Evolutionary conservation across 2,329 filamentous ascomycete genomes (phyloP), one percentile per base, ranked within the genome.

Genomic region (Fusarium avenaceum): DNA sequence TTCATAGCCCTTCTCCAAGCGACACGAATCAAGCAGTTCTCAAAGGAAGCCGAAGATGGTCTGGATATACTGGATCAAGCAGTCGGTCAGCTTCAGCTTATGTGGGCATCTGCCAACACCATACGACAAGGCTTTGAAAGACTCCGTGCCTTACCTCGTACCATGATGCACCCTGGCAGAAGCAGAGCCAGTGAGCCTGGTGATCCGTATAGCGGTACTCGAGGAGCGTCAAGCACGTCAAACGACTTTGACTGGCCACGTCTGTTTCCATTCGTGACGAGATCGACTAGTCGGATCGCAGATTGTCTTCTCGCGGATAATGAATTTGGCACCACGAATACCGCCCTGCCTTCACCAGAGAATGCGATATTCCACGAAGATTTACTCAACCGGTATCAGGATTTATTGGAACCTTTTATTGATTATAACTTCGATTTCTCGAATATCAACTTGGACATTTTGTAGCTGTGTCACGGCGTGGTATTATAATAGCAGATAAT

Each of bases 1-100:
- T 79, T 82, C 24, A 76, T 82, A 15, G 78, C 80, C 0, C 67
- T 83, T 1, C 61, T 82, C 0, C 79, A 82, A 44, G 80, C 79
- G 3, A 69, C 54, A 13, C 53, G 69, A 2, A 72, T 72, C 17
- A 46, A 57, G 1, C 69, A 72, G 6, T 63, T 72, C 13, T 52
- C 63, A 0, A 52, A 70, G 35, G 69, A 72, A 53, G 69, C 69
- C 3, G 66, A 72, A 14, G 69, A 72, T 10, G 54, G 67, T 0
- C 6, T 72, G 0, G 69, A 72, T 2, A 68, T 72, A 7, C 19
- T 72, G 3, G 57, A 64, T 10, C 63, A 72, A 24, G 69, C 69
- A 4, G 69, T 72, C 4, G 46, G 51, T 0, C 69, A 72, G 14
- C 54, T 72, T 2, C 66, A 72, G 13, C 40, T 72, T 10, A 72